These are phyloP conservation scores for Talaromyces proteolyticus DNA, from an alignment of 495 filamentous ascomycete genomes.

Conservation along the genomic window DNA sequence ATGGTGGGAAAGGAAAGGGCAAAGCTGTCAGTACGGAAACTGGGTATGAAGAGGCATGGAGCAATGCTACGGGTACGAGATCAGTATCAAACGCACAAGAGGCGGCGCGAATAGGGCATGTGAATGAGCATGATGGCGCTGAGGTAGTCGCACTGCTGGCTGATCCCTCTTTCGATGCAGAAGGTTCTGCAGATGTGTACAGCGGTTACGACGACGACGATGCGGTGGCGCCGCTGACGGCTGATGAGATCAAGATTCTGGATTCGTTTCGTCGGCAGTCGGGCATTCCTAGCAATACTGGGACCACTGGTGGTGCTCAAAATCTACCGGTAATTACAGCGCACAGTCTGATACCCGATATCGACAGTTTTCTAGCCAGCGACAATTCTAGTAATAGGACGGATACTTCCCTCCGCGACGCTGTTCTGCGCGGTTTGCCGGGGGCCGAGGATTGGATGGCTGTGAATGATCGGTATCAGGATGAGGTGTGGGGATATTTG, in stretches of 20 bases:
- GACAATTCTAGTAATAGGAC: conserved; percentile 1
- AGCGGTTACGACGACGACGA: conserved; percentile 21
- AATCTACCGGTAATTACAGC: conserved; percentile 12
- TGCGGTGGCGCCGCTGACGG: conserved; percentile 17
- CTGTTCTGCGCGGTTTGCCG: conserved; percentile 22
- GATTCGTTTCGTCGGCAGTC: conserved; percentile 28
- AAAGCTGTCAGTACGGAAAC: too few relatives aligned
- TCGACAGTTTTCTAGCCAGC: conserved; percentile 26
- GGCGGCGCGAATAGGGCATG: too few relatives aligned
- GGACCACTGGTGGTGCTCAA: too few relatives aligned
- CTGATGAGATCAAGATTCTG: conserved; percentile 23
- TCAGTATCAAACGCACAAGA: too few relatives aligned
- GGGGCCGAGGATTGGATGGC: conserved; percentile 49
- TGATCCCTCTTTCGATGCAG: conserved; percentile 46
- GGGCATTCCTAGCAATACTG: neutral
- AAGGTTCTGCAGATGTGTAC: conserved; percentile 42
- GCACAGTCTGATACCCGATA: conserved; percentile 38
- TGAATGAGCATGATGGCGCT: too few relatives aligned
- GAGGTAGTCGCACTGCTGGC: conserved; percentile 47
- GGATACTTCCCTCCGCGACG: conserved; percentile 20
- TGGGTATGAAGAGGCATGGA: too few relatives aligned
- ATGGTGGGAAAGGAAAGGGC: too few relatives aligned
- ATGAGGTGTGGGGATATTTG: conserved; percentile 76
- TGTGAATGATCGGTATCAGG: conserved; percentile 61
- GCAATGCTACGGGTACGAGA: too few relatives aligned